These are phyloP conservation scores for Beauveria sp. DNA, from an alignment of 2,329 filamentous ascomycete species.

Conservation along the genomic window DNA sequence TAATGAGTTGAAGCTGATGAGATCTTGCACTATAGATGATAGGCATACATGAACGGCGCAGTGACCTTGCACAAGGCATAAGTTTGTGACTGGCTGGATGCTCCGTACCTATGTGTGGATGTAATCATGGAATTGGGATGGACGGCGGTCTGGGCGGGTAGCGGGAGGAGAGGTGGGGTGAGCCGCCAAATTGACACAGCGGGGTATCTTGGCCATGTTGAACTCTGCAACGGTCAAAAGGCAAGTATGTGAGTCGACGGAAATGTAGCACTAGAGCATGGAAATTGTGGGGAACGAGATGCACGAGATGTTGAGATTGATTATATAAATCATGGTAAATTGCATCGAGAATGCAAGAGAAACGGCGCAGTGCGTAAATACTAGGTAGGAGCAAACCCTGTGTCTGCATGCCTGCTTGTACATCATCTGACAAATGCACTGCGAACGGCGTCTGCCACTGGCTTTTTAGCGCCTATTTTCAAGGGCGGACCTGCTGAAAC, in stretches of 20 bases:
- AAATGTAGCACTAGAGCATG: too few relatives aligned
- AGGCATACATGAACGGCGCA: background rate
- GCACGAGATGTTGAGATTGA: too few relatives aligned
- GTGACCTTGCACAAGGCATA: background rate
- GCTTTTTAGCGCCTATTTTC: background rate
- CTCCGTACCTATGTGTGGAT: background rate
- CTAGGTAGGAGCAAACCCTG: background rate
- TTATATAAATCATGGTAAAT: too few relatives aligned
- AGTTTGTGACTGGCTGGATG: background rate
- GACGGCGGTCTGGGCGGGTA: background rate
- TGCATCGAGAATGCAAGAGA: background rate
- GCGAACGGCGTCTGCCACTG: background rate
- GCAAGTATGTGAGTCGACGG: too few relatives aligned
- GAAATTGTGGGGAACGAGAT: too few relatives aligned
- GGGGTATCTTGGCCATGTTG: background rate
- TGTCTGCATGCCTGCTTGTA: background rate
- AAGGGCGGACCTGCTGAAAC: background rate
- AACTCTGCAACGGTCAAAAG: too few relatives aligned
- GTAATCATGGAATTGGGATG: background rate
- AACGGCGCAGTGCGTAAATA: background rate
- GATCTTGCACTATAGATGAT: background rate
- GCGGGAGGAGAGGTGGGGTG: background rate
- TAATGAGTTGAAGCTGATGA: background rate
- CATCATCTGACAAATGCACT: background rate
- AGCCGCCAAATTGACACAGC: background rate